These are phyloP conservation scores for Rhodotorula sphaerocarpa DNA, from an alignment of 768 basidiomycete species.

Conservation along the genomic window DNA sequence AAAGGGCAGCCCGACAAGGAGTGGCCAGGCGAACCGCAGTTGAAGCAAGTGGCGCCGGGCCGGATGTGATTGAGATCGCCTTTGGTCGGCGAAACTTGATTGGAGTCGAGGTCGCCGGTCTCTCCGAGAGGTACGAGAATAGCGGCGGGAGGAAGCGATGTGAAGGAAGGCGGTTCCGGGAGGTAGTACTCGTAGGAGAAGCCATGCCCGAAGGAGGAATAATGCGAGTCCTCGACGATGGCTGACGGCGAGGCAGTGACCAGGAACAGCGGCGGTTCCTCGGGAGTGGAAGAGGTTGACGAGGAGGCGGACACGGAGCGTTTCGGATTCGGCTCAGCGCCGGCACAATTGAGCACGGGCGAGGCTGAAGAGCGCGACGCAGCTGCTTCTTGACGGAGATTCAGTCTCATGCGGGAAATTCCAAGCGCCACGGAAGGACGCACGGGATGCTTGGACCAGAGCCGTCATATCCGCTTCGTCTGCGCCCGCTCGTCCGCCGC, in stretches of 20 bases:
- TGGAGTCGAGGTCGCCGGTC: not conserved
- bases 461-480: too few relatives aligned
- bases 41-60: slow-evolving; percentile 17
- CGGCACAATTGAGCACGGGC: too few relatives aligned
- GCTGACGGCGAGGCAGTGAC: slow-evolving; percentile 17
- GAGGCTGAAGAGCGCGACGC: too few relatives aligned
- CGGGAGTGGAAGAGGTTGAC: not conserved
- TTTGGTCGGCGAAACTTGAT: too few relatives aligned
- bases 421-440: not conserved
- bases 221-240: slow-evolving; percentile 26
- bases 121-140: not conserved
- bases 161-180: not conserved
- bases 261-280: slow-evolving; percentile 16
- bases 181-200: slow-evolving; percentile 21
- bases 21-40: slow-evolving; percentile 8
- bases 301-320: not conserved
- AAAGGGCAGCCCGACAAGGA: slow-evolving; percentile 14
- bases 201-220: slow-evolving; percentile 23
- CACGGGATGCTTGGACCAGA: too few relatives aligned
- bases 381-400: too few relatives aligned
- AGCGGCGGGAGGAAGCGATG: not conserved
- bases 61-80: slow-evolving; percentile 17
- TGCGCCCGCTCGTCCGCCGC: not conserved
- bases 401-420: too few relatives aligned
- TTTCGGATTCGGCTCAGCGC: not conserved